Percentiles rank a stretch among this genome's conserved stretches.
Evolutionary conservation across 192 early-diverging fungal species (phyloP).

Genomic region (Thoreauomyces humboldtii): DNA sequence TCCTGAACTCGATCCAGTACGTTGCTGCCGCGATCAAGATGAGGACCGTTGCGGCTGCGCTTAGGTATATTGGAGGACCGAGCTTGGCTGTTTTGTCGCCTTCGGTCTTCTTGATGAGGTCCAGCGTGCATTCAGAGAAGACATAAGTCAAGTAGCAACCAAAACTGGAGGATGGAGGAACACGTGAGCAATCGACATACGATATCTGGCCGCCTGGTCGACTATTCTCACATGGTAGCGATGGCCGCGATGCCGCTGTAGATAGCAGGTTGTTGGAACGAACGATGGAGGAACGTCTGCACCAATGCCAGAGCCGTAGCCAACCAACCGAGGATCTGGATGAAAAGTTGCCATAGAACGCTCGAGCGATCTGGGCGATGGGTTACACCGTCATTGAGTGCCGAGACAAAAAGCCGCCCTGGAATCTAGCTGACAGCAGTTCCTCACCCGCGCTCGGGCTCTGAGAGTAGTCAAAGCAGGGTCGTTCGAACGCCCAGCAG

Average conservation of each 20-base stretch:
- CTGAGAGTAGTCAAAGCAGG: slow-evolving; percentile 2
- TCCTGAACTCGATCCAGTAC: slow-evolving; percentile 1
- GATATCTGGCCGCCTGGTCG: too few relatives aligned
- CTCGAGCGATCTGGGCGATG: not conserved
- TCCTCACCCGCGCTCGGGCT: too few relatives aligned
- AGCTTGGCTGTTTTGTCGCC: not conserved
- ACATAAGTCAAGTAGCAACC: not conserved
- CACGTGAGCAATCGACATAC: too few relatives aligned
- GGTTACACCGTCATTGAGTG: too few relatives aligned
- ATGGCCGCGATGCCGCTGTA: not conserved
- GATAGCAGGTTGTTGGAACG: not conserved
- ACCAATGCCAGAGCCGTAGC: slow-evolving; percentile 2
- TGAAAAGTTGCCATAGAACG: not conserved
- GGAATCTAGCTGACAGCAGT: too few relatives aligned
- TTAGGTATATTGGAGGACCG: not conserved
- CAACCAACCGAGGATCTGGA: slow-evolving; percentile 13
- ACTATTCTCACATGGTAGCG: not conserved
- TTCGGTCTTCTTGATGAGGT: not conserved
- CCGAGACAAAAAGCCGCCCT: too few relatives aligned
- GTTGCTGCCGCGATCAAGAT: not conserved
- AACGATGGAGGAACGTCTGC: not conserved
- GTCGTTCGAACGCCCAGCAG: slow-evolving; percentile 9
- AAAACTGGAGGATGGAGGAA: too few relatives aligned
- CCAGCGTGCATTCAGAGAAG: slow-evolving; percentile 1
- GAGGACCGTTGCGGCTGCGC: not conserved